These are phyloP conservation scores for Penicillium lagena DNA, from an alignment of 495 filamentous ascomycete species.

Conservation along the genomic window DNA sequence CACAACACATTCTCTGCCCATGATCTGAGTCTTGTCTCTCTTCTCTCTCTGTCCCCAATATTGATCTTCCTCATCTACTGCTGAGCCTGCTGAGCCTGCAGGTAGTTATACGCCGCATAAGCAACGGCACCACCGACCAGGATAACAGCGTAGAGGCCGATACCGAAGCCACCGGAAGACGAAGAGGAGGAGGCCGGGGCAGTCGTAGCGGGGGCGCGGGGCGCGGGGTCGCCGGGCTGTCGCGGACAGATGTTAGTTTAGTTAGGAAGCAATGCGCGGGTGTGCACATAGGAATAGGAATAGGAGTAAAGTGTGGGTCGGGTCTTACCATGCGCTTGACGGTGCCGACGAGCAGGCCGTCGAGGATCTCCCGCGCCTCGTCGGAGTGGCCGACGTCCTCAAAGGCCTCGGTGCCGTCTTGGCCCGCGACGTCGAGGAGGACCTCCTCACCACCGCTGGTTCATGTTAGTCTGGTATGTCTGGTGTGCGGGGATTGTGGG, in stretches of 20 bases:
- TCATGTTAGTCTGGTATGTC: background rate
- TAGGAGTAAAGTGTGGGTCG: slow-evolving; percentile 1
- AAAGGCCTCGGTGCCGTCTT: slow-evolving; percentile 97
- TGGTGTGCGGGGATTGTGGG: background rate
- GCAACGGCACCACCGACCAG: slow-evolving; percentile 71
- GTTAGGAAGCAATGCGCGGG: background rate
- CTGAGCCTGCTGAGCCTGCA: slow-evolving; percentile 51
- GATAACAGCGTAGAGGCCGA: slow-evolving; percentile 78
- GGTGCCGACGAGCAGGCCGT: slow-evolving; percentile 67
- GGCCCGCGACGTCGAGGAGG: slow-evolving; percentile 88
- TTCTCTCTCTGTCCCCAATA: background rate
- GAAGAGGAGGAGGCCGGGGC: slow-evolving; percentile 41
- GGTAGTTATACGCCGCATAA: slow-evolving; percentile 82
- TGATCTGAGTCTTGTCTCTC: background rate
- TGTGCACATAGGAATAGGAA: background rate
- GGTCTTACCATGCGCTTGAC: slow-evolving; percentile 77
- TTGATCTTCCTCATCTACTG: slow-evolving; percentile 11
- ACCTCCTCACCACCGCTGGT: slow-evolving; percentile 95
- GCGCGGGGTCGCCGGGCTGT: slow-evolving; percentile 80
- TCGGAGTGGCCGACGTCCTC: slow-evolving; percentile 99
- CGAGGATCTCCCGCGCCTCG: slow-evolving; percentile 92
- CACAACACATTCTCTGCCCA: background rate
- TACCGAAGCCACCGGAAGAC: slow-evolving; percentile 51
- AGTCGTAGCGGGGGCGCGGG: slow-evolving; percentile 52
- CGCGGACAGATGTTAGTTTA: slow-evolving; percentile 6